Conservation (phyloP, 2,329 filamentous ascomycete species). For the Colletotrichum plurivorum region DNA sequence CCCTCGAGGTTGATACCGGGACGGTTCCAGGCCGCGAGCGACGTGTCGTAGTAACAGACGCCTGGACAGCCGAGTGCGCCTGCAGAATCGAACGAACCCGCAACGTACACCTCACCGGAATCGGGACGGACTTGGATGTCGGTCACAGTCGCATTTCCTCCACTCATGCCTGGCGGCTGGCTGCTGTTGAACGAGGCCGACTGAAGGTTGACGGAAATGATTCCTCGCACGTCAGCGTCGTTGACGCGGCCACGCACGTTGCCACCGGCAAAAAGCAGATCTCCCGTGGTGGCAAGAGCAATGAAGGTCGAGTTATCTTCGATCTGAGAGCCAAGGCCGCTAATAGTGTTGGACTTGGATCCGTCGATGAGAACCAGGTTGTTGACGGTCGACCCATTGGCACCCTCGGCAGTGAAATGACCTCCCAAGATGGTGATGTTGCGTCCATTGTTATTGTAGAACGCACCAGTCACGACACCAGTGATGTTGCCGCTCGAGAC, state of each 20-base stretch:
- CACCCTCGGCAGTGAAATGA: constrained; percentile 81
- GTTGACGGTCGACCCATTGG: constrained; percentile 78
- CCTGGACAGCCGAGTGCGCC: constrained; percentile 86
- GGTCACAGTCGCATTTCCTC: constrained; percentile 79
- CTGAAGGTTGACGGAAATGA: constrained; percentile 84
- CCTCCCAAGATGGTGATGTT: constrained; percentile 93
- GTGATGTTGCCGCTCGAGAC: constrained; percentile 59
- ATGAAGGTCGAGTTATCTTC: constrained; percentile 81
- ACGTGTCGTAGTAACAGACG: constrained; percentile 84
- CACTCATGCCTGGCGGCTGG: constrained; percentile 83
- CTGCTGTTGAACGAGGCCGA: constrained; percentile 70
- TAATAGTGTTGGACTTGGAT: constrained; percentile 74
- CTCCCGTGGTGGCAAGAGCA: constrained; percentile 76
- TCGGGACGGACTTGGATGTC: constrained; percentile 81
- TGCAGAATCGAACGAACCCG: constrained; percentile 85
- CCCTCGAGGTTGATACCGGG: constrained; percentile 82
- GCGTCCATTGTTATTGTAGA: constrained; percentile 77
- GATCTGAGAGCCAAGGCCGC: constrained; percentile 77
- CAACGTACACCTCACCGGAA: constrained; percentile 84
- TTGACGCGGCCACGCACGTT: constrained; percentile 79
- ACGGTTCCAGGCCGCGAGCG: constrained; percentile 81
- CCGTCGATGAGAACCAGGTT: constrained; percentile 90
- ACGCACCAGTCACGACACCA: constrained; percentile 84
- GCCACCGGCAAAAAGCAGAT: constrained; percentile 86
- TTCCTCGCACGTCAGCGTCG: constrained; percentile 74